Percentiles rank a stretch among this genome's conserved stretches.
phyloP scores from a whole-genome alignment of 345 rosid species.

The Populus nigra region DNA sequence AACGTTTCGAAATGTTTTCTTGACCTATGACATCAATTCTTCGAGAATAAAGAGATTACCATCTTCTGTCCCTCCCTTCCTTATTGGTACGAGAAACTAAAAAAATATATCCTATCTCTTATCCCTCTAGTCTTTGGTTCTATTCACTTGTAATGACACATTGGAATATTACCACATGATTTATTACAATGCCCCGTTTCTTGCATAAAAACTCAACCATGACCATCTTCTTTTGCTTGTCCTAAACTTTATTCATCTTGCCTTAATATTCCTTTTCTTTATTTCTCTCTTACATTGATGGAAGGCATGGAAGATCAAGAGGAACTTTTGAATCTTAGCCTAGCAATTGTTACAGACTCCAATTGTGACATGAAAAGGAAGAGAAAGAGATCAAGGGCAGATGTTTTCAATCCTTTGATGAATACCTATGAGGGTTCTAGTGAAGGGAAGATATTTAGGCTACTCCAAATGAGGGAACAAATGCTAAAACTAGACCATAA shows the following conservation, averaged over 20 bases:
- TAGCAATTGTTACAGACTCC: conserved; percentile 39
- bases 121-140: conserved; percentile 7
- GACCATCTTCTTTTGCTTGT: not conserved
- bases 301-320: conserved; percentile 26
- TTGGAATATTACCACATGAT: conserved; percentile 29
- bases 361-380: conserved; percentile 20
- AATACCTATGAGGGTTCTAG: conserved; percentile 20
- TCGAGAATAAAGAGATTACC: conserved; percentile 8
- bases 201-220: conserved; percentile 27
- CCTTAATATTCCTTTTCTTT: not conserved
- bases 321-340: conserved; percentile 48
- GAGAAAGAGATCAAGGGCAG: conserved; percentile 34
- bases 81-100: not conserved
- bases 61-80: not conserved
- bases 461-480: conserved; percentile 56
- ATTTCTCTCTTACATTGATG: conserved; percentile 1
- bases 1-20: conserved; percentile 11
- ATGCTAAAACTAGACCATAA: conserved; percentile 41
- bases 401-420: conserved; percentile 4
- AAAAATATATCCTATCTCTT: not conserved
- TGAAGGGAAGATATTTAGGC: conserved; percentile 48
- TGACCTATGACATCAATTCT: conserved; percentile 9
- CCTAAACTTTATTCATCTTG: not conserved
- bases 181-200: conserved; percentile 27
- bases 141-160: conserved; percentile 31